phyloP scores from a whole-genome alignment of 108 stramenopile species.

The Bacterosira constricta region DNA sequence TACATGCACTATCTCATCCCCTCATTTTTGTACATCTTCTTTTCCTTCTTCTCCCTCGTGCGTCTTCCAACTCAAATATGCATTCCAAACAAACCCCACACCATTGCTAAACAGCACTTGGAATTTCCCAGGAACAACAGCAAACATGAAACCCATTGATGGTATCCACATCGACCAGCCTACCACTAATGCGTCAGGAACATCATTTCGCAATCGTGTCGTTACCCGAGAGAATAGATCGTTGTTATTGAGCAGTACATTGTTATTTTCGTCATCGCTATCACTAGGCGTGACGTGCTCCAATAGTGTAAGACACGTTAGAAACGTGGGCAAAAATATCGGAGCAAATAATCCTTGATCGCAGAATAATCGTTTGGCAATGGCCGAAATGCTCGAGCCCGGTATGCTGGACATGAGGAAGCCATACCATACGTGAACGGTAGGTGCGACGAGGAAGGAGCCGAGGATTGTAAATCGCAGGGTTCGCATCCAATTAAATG shows the following conservation, averaged over 20 bases:
- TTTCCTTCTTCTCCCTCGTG: constrained; percentile 39
- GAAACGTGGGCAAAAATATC: constrained; percentile 68
- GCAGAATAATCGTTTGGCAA: constrained; percentile 55
- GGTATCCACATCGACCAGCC: constrained; percentile 89
- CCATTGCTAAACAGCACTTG: constrained; percentile 84
- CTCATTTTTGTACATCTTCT: neutral
- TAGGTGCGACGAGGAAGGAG: constrained; percentile 78
- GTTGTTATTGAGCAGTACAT: neutral
- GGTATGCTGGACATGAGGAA: constrained; percentile 63
- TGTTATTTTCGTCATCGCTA: neutral
- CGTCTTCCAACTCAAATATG: constrained; percentile 73
- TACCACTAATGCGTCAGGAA: constrained; percentile 59
- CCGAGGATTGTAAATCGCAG: constrained; percentile 70
- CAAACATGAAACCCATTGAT: constrained; percentile 77
- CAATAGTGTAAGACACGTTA: constrained; percentile 66
- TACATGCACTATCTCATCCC: neutral
- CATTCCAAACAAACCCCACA: constrained; percentile 89
- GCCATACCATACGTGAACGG: constrained; percentile 78
- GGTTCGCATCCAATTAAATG: constrained; percentile 59
- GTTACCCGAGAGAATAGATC: constrained; percentile 21
- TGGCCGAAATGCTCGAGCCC: constrained; percentile 32
- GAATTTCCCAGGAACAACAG: constrained; percentile 66
- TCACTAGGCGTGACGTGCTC: constrained; percentile 35
- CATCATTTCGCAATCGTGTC: constrained; percentile 33
- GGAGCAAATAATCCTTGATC: constrained; percentile 85